Percentiles rank a stretch among this genome's conserved stretches.
phyloP scores from a whole-genome alignment of 495 filamentous ascomycete species.

The Trichoderma reesei region DNA sequence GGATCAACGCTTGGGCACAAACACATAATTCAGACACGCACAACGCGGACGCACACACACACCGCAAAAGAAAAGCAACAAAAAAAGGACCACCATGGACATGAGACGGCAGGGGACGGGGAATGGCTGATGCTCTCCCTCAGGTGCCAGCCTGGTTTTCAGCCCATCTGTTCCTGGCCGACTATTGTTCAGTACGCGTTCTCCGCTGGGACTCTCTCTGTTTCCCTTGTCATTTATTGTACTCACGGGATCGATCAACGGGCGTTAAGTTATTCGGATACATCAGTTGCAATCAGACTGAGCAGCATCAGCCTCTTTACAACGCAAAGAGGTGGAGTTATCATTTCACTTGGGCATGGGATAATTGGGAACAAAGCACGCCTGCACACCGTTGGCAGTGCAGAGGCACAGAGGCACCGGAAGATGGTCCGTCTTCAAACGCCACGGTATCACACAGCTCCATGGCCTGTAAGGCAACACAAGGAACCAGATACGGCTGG shows the following conservation, averaged over 20 bases:
- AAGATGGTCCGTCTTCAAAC: background rate
- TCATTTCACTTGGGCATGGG: background rate
- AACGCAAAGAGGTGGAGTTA: background rate
- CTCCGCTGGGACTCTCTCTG: background rate
- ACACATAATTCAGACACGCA: too few species aligned
- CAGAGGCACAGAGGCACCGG: too few species aligned
- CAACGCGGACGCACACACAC: background rate
- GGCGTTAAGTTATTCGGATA: background rate
- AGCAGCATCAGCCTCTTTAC: slow-evolving; percentile 3
- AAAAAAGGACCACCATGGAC: background rate
- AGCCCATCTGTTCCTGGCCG: background rate
- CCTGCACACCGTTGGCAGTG: background rate
- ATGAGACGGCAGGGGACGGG: slow-evolving; percentile 3
- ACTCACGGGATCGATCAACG: background rate
- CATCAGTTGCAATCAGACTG: background rate
- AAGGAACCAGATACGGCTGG: background rate
- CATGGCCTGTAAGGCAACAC: background rate
- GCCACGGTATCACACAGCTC: background rate
- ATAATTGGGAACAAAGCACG: background rate
- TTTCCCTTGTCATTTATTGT: background rate
- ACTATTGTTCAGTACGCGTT: background rate
- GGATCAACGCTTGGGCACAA: background rate
- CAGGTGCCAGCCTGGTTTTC: slow-evolving; percentile 3
- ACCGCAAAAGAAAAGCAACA: background rate
- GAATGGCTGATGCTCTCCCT: slow-evolving; percentile 2